Evolutionary conservation across 148 eudicot species (phyloP).

Genomic region (Limonium bicolor): DNA sequence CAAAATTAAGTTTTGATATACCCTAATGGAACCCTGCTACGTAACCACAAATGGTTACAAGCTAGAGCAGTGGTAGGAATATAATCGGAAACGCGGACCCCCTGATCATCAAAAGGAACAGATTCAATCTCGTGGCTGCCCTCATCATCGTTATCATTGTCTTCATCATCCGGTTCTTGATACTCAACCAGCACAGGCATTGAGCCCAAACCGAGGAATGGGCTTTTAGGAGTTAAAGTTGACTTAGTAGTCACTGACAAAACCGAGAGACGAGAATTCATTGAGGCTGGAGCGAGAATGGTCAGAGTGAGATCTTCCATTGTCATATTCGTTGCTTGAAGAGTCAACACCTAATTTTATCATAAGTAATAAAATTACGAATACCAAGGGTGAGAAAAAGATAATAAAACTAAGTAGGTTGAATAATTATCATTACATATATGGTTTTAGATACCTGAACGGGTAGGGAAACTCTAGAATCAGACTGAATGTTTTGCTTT

Average conservation of each 20-base stretch:
- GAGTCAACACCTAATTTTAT: slow-evolving; percentile 62
- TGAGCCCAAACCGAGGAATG: slow-evolving; percentile 21
- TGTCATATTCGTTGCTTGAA: slow-evolving; percentile 88
- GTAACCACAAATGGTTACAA: slow-evolving; percentile 85
- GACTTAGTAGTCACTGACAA: slow-evolving; percentile 53
- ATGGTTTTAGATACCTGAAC: slow-evolving; percentile 97
- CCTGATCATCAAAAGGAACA: slow-evolving; percentile 25
- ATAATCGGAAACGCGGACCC: slow-evolving; percentile 32
- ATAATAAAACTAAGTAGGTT: too few species aligned
- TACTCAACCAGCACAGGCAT: slow-evolving; percentile 14
- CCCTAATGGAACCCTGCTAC: slow-evolving; percentile 90
- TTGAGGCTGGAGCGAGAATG: slow-evolving; percentile 82
- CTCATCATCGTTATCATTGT: too few species aligned
- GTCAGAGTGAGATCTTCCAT: slow-evolving; percentile 69
- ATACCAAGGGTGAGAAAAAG: too few species aligned
- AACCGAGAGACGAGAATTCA: slow-evolving; percentile 62
- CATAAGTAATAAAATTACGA: too few species aligned
- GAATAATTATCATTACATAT: too few species aligned
- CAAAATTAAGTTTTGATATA: too few species aligned
- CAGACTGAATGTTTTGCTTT: slow-evolving; percentile 28
- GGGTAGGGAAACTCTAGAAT: slow-evolving; percentile 53
- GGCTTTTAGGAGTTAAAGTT: slow-evolving; percentile 46
- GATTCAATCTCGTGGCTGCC: too few species aligned
- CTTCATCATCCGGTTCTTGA: slow-evolving; percentile 14
- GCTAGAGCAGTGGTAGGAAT: slow-evolving; percentile 54